phyloP scores from a whole-genome alignment of 2,329 filamentous ascomycete species.

The Emmonsiellopsis sp. region DNA sequence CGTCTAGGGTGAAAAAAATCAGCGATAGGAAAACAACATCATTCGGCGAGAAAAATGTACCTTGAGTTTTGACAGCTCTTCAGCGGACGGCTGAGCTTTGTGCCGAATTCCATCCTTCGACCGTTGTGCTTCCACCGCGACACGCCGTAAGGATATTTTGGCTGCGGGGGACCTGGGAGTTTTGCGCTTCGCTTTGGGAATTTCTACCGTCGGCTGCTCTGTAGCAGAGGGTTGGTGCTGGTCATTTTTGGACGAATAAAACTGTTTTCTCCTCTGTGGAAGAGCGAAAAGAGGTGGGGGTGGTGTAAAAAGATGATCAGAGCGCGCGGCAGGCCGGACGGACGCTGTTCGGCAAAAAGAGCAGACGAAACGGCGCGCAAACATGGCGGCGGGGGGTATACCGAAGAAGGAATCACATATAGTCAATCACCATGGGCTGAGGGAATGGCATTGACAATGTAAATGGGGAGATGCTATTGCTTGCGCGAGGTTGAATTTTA shows the following conservation, averaged over 20 bases:
- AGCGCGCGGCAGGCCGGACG: not conserved
- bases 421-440: not conserved
- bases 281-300: not conserved
- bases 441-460: no score
- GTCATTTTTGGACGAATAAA: constrained; percentile 58
- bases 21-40: not conserved
- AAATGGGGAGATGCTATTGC: not conserved
- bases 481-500: not conserved
- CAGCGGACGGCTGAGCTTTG: constrained; percentile 32
- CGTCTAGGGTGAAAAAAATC: constrained; percentile 25
- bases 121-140: constrained; percentile 75
- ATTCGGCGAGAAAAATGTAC: constrained; percentile 11
- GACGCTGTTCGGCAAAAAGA: constrained; percentile 20
- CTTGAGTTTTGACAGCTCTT: constrained; percentile 29
- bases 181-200: constrained; percentile 39
- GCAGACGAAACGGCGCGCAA: constrained; percentile 23
- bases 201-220: constrained; percentile 8
- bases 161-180: constrained; percentile 42
- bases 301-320: not conserved
- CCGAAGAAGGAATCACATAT: not conserved
- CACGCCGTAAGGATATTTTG: constrained; percentile 71
- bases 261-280: constrained; percentile 20
- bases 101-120: constrained; percentile 45
- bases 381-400: constrained; percentile 17
- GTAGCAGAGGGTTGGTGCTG: constrained; percentile 31